phyloP scores from a whole-genome alignment of 2,329 filamentous ascomycete genomes.

The Stromatinia cepivora region DNA sequence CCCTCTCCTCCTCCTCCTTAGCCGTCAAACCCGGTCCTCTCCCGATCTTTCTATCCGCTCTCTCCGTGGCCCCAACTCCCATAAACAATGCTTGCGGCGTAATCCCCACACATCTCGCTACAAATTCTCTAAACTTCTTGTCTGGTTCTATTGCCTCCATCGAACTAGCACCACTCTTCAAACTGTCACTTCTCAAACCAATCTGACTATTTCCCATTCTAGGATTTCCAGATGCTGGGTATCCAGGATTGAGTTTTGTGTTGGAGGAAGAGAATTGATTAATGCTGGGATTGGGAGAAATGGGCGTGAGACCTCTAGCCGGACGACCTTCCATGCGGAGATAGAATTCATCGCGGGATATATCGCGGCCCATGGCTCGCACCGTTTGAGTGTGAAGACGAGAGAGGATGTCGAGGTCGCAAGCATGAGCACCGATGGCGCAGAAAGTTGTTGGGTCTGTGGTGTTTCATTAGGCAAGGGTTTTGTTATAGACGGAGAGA shows the following conservation, averaged over 20 bases:
- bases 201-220: background rate
- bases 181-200: background rate
- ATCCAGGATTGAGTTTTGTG: background rate
- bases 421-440: slow-evolving; percentile 16
- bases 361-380: slow-evolving; percentile 12
- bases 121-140: slow-evolving; percentile 15
- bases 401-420: slow-evolving; percentile 16
- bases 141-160: slow-evolving; percentile 13
- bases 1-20: slow-evolving; percentile 8
- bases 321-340: slow-evolving; percentile 18
- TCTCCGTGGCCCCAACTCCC: slow-evolving; percentile 12
- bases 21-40: slow-evolving; percentile 7
- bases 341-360: slow-evolving; percentile 22
- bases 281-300: background rate
- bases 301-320: background rate
- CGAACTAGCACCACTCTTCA: background rate
- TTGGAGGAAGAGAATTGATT: slow-evolving; percentile 1
- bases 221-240: background rate
- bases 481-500: background rate
- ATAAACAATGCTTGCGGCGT: slow-evolving; percentile 4
- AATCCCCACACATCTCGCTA: slow-evolving; percentile 3
- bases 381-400: slow-evolving; percentile 11
- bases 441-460: slow-evolving; percentile 21
- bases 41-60: background rate
- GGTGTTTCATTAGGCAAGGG: background rate